Evolutionary conservation across 2,329 filamentous ascomycete genomes (phyloP).

Genomic region (Neophaeococcomyces aloes): DNA sequence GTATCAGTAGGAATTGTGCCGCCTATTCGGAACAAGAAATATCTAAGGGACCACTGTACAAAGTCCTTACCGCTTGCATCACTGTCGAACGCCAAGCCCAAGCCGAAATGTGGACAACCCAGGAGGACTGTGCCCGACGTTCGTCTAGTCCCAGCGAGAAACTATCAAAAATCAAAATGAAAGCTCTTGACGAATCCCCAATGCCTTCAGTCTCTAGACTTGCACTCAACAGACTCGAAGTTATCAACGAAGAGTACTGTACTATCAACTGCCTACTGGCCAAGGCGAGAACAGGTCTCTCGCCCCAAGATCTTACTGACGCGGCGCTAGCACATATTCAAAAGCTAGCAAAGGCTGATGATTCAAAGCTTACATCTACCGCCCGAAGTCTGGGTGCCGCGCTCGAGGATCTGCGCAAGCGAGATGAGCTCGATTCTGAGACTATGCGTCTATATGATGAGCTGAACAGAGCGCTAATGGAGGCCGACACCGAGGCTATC

Average conservation of each 20-base stretch:
- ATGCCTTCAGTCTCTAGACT: neutral
- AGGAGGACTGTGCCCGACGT: neutral
- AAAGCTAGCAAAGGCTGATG: too few relatives aligned
- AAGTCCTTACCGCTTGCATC: neutral
- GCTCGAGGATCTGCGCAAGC: too few relatives aligned
- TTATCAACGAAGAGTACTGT: neutral
- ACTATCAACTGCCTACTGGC: neutral
- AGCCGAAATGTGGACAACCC: neutral
- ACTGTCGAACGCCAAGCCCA: neutral
- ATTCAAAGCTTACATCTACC: too few relatives aligned
- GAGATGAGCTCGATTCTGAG: too few relatives aligned
- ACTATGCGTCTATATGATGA: too few relatives aligned
- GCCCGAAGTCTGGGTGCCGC: too few relatives aligned
- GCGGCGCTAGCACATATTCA: too few relatives aligned
- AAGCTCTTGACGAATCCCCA: neutral
- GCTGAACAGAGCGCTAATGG: too few relatives aligned
- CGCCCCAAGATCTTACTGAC: too few relatives aligned
- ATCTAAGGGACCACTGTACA: neutral
- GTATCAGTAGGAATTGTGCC: neutral
- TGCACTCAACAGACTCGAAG: neutral
- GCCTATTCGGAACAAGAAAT: neutral
- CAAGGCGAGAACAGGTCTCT: neutral
- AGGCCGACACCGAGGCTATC: too few relatives aligned
- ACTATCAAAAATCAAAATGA: neutral
- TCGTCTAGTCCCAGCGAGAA: neutral